phyloP scores from a whole-genome alignment of 352 stramenopile species.

The Phytophthora meadii region DNA sequence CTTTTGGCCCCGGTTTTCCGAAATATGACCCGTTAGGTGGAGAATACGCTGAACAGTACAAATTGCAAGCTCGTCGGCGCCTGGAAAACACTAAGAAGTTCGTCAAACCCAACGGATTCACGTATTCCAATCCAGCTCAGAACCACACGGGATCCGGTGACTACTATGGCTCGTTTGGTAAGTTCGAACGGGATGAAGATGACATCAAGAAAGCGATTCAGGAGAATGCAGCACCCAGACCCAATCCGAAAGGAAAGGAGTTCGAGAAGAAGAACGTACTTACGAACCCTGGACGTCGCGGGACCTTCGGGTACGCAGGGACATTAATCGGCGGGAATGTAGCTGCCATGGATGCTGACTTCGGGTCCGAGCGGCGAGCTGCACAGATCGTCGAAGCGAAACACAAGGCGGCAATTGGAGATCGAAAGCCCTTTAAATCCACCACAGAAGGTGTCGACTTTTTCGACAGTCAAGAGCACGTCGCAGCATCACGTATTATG shows the following conservation, averaged over 20 bases:
- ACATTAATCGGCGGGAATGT: slow-evolving; percentile 70
- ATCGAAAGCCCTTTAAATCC: slow-evolving; percentile 80
- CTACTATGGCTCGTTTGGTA: slow-evolving; percentile 76
- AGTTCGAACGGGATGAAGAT: slow-evolving; percentile 70
- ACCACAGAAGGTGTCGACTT: slow-evolving; percentile 68
- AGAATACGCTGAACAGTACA: slow-evolving; percentile 77
- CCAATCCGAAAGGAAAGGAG: slow-evolving; percentile 67
- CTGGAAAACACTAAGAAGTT: slow-evolving; percentile 80
- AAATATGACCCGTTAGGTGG: slow-evolving; percentile 72
- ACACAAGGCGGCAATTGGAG: slow-evolving; percentile 64
- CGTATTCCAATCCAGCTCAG: slow-evolving; percentile 66
- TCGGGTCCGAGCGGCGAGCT: slow-evolving; percentile 53
- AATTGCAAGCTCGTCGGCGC: slow-evolving; percentile 65
- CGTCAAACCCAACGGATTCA: slow-evolving; percentile 72
- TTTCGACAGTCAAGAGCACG: slow-evolving; percentile 80
- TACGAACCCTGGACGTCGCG: slow-evolving; percentile 65
- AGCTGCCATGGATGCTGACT: slow-evolving; percentile 63
- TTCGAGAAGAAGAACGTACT: slow-evolving; percentile 80
- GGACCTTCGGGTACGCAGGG: slow-evolving; percentile 76
- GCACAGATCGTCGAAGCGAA: slow-evolving; percentile 42
- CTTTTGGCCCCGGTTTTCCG: slow-evolving; percentile 64
- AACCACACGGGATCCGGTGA: slow-evolving; percentile 70
- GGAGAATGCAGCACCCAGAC: slow-evolving; percentile 42
- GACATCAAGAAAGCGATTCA: slow-evolving; percentile 58
- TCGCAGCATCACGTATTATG: slow-evolving; percentile 61